A percentile compares a stretch with the other conserved stretches of the same genome.
These are phyloP conservation scores for Cunninghamia lanceolata DNA, from an alignment of 75 land plant species.

Conservation along the genomic window DNA sequence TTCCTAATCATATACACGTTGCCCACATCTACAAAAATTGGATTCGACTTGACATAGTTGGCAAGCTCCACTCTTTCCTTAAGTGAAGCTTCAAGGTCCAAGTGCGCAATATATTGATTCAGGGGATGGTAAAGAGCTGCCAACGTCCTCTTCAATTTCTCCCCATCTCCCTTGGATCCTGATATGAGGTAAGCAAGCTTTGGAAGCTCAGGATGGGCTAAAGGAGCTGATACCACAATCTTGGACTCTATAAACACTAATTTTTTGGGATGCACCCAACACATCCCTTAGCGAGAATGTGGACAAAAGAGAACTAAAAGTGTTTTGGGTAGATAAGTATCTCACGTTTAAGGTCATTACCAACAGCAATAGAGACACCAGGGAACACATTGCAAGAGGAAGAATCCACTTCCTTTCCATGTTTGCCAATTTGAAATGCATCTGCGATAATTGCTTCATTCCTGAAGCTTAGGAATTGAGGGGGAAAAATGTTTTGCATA, in stretches of 20 bases:
- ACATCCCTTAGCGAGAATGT: neutral
- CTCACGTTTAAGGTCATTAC: neutral
- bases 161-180: conserved; percentile 42
- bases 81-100: conserved; percentile 32
- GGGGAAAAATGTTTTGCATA: neutral
- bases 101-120: conserved; percentile 30
- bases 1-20: conserved; percentile 33
- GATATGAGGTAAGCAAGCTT: conserved; percentile 44
- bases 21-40: conserved; percentile 22
- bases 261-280: neutral
- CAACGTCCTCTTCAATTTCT: conserved; percentile 25
- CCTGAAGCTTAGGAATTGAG: neutral
- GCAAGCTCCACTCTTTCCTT: conserved; percentile 39
- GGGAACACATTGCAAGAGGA: conserved; percentile 1
- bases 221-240: neutral
- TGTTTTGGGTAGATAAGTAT: neutral
- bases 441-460: conserved; percentile 1
- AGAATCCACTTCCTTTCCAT: conserved; percentile 7
- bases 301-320: neutral
- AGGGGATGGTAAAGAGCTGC: conserved; percentile 38
- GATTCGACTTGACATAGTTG: conserved; percentile 18
- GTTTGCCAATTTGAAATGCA: neutral
- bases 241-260: conserved; percentile 32
- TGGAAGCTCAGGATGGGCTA: neutral
- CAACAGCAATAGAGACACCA: neutral